Evolutionary conservation across 331 rosid genomes (phyloP).

Genomic region (Dryas integrifolia): DNA sequence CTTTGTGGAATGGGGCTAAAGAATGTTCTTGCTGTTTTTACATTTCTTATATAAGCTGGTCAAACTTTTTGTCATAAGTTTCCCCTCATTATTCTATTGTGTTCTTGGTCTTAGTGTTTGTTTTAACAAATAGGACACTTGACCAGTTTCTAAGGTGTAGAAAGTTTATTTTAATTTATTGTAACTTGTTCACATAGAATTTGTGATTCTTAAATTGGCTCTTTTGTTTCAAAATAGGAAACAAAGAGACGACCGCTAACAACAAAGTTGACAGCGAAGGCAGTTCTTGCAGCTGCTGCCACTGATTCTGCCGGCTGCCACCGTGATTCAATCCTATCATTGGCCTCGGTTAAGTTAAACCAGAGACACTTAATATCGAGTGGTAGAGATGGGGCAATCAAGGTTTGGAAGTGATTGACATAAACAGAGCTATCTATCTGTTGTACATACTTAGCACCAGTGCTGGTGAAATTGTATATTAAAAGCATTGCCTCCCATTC

Average conservation of each 20-base stretch:
- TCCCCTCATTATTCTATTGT: neutral
- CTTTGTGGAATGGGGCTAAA: neutral
- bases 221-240: constrained; percentile 50
- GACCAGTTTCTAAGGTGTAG: neutral
- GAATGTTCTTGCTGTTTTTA: neutral
- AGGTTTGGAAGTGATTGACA: constrained; percentile 82
- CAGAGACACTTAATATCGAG: constrained; percentile 82
- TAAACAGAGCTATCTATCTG: constrained; percentile 9
- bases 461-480: constrained; percentile 27
- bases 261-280: constrained; percentile 68
- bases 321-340: constrained; percentile 69
- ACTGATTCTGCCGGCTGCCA: constrained; percentile 96
- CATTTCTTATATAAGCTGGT: constrained; percentile 10
- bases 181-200: constrained; percentile 18
- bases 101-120: neutral
- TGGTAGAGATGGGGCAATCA: constrained; percentile 92
- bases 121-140: neutral
- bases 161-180: neutral
- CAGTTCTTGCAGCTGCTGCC: constrained; percentile 83
- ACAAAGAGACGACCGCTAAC: constrained; percentile 72
- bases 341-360: constrained; percentile 92
- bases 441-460: constrained; percentile 52
- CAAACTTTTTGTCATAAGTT: neutral
- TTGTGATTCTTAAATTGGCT: constrained; percentile 19
- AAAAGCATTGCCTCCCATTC: constrained; percentile 2